Conservation (phyloP, 2,329 filamentous ascomycete species). For the Nannizziopsis arthrosporioides region DNA sequence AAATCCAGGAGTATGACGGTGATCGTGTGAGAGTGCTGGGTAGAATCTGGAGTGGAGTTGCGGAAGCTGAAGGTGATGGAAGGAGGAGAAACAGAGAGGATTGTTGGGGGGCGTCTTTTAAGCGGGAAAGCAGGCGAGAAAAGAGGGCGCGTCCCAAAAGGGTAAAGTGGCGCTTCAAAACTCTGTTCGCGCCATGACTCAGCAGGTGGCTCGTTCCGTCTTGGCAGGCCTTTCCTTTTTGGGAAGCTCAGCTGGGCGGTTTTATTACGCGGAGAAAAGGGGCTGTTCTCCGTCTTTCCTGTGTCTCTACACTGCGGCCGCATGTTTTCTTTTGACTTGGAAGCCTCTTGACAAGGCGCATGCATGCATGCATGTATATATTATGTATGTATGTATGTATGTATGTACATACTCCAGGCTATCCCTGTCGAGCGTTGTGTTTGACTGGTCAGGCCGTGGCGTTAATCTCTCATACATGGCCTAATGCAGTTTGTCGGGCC, state of each 20-base stretch:
- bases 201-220: background rate
- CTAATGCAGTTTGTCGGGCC: slow-evolving; percentile 4
- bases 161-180: slow-evolving; percentile 8
- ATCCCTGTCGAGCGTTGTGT: no score
- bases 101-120: slow-evolving; percentile 8
- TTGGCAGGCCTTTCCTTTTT: background rate
- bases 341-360: no score
- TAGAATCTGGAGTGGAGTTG: background rate
- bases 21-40: background rate
- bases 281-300: no score
- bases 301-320: no score
- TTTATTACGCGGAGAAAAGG: no score
- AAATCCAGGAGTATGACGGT: slow-evolving; percentile 8
- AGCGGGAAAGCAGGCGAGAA: slow-evolving; percentile 1
- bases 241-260: no score
- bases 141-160: slow-evolving; percentile 4
- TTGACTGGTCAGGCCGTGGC: no score
- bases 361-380: no score
- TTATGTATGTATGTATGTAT: no score
- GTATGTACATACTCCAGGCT: no score
- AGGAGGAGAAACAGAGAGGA: slow-evolving; percentile 5
- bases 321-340: no score
- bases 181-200: slow-evolving; percentile 9
- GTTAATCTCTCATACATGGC: no score
- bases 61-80: slow-evolving; percentile 1